These are phyloP conservation scores for Cryptococcus sp. DNA, from an alignment of 1,284 basidiomycete genomes.

Conservation along the genomic window DNA sequence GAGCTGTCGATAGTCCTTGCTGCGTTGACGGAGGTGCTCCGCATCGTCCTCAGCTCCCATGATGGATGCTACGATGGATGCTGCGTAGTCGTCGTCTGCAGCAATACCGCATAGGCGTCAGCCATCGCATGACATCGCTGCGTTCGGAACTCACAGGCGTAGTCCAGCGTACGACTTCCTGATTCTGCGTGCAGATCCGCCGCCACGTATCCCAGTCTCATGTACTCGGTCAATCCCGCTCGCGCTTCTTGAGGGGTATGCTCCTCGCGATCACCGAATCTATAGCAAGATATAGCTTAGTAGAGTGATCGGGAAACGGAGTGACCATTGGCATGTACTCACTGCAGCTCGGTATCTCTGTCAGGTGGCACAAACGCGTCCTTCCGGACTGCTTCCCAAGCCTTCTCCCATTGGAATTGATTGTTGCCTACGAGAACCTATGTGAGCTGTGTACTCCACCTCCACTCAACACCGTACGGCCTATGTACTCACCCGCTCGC, in stretches of 20 bases:
- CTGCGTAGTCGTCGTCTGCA: conserved; percentile 75
- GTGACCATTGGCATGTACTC: conserved; percentile 21
- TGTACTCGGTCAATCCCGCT: conserved; percentile 72
- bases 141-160: conserved; percentile 63
- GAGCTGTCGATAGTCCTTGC: conserved; percentile 62
- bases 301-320: conserved; percentile 1
- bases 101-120: background rate
- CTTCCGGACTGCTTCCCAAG: conserved; percentile 75
- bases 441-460: conserved; percentile 42
- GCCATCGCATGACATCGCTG: too few relatives aligned
- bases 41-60: conserved; percentile 61
- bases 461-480: background rate
- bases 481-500: conserved; percentile 50
- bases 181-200: conserved; percentile 76
- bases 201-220: conserved; percentile 72
- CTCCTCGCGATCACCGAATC: conserved; percentile 73
- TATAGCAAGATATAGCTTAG: background rate
- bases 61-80: conserved; percentile 63
- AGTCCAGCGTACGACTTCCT: conserved; percentile 73
- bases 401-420: conserved; percentile 66
- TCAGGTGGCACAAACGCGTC: conserved; percentile 65
- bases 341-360: conserved; percentile 64
- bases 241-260: conserved; percentile 78
- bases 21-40: conserved; percentile 61
- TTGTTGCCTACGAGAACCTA: conserved; percentile 32